Evolutionary conservation across 768 basidiomycete genomes (phyloP).

Genomic region (Serendipita indica): DNA sequence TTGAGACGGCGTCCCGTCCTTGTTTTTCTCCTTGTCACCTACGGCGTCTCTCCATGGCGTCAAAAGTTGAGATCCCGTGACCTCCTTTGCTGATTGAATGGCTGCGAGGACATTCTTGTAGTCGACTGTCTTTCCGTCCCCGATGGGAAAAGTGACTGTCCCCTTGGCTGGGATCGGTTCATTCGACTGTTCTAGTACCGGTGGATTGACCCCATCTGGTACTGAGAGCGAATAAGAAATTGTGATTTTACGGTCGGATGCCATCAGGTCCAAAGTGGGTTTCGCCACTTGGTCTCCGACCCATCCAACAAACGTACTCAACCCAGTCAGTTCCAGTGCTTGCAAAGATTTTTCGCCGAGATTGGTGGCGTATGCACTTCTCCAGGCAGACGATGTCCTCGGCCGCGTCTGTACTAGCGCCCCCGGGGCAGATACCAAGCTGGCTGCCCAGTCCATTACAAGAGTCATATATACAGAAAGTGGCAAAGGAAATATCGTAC

Average conservation of each 20-base stretch:
- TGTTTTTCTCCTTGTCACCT: constrained; percentile 45
- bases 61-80: constrained; percentile 44
- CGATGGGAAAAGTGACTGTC: not conserved
- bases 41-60: constrained; percentile 64
- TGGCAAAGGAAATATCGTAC: not conserved
- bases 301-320: no score
- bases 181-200: not conserved
- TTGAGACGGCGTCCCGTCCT: constrained; percentile 27
- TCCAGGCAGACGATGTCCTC: no score
- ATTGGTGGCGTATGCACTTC: no score
- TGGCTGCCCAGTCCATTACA: not conserved
- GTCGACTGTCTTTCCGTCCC: not conserved
- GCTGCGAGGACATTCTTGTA: constrained; percentile 18
- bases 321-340: no score
- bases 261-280: not conserved
- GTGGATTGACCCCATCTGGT: not conserved
- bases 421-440: no score
- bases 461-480: not conserved
- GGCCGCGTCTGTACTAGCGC: no score
- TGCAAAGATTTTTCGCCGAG: no score
- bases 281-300: not conserved
- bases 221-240: not conserved
- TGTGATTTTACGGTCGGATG: not conserved
- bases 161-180: not conserved
- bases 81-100: constrained; percentile 36